Evolutionary conservation across 1,284 basidiomycete species (phyloP).

Genomic region (Neotropicomus parvogracilis): DNA sequence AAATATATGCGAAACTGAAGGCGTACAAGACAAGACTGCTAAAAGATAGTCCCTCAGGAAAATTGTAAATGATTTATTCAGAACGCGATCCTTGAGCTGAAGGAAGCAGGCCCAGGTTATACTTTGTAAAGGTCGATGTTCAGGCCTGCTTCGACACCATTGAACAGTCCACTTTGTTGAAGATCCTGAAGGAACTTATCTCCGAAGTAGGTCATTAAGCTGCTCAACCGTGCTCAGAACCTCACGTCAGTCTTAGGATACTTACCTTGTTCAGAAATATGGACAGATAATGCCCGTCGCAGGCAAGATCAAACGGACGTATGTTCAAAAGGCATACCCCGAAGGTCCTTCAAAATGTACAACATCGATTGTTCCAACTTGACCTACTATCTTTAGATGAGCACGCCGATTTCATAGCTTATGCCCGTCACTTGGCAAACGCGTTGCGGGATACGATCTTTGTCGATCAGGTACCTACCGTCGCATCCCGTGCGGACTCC

Average conservation of each 20-base stretch:
- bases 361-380: slow-evolving; percentile 2
- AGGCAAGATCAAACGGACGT: slow-evolving; percentile 54
- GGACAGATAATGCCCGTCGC: slow-evolving; percentile 52
- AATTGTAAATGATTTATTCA: slow-evolving; percentile 45
- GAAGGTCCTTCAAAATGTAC: slow-evolving; percentile 45
- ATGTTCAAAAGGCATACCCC: slow-evolving; percentile 60
- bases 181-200: slow-evolving; percentile 71
- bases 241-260: slow-evolving; percentile 43
- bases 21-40: slow-evolving; percentile 60
- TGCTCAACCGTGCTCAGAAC: background rate
- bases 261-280: slow-evolving; percentile 63
- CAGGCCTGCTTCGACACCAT: slow-evolving; percentile 97
- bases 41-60: slow-evolving; percentile 38
- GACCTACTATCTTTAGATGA: slow-evolving; percentile 46
- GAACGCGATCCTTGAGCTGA: slow-evolving; percentile 6
- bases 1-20: slow-evolving; percentile 75
- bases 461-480: slow-evolving; percentile 68
- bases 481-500: background rate
- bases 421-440: slow-evolving; percentile 64
- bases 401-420: slow-evolving; percentile 66
- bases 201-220: slow-evolving; percentile 54
- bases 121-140: slow-evolving; percentile 96
- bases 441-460: slow-evolving; percentile 77
- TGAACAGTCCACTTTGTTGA: slow-evolving; percentile 80
- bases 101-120: slow-evolving; percentile 68